Percentiles rank a stretch among this genome's conserved stretches.
These are phyloP conservation scores for Aspergillus bridgeri DNA, from an alignment of 495 filamentous ascomycete species.

Conservation along the genomic window DNA sequence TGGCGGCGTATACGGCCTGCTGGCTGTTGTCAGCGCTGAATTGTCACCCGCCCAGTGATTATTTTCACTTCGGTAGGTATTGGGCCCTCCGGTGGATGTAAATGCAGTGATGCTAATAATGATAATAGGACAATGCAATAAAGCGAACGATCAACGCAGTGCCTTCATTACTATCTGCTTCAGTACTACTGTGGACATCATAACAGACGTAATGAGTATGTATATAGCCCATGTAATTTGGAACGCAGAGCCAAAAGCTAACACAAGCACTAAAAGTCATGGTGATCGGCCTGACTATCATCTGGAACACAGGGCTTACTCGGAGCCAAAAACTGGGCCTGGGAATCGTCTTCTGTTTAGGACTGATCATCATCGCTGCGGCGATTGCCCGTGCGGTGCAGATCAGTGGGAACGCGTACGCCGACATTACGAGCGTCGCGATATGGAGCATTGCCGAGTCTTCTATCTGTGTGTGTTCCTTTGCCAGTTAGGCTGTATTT, in stretches of 20 bases:
- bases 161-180: slow-evolving; percentile 40
- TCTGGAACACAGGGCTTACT: slow-evolving; percentile 25
- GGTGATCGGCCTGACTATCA: slow-evolving; percentile 28
- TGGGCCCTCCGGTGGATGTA: no score
- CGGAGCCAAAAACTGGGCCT: slow-evolving; percentile 31
- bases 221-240: no score
- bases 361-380: slow-evolving; percentile 29
- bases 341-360: slow-evolving; percentile 29
- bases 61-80: slow-evolving; percentile 37
- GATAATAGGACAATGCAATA: slow-evolving; percentile 14
- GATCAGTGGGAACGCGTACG: slow-evolving; percentile 23
- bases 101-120: no score
- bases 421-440: slow-evolving; percentile 24
- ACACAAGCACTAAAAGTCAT: slow-evolving; percentile 24
- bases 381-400: slow-evolving; percentile 30
- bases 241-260: not conserved
- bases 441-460: slow-evolving; percentile 34
- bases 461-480: slow-evolving; percentile 31
- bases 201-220: slow-evolving; percentile 35
- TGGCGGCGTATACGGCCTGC: slow-evolving; percentile 34
- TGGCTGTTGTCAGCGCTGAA: slow-evolving; percentile 33
- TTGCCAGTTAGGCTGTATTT: no score
- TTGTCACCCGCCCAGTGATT: slow-evolving; percentile 37
- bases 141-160: slow-evolving; percentile 17
- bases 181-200: slow-evolving; percentile 43